Evolutionary conservation across 805 yeast species (phyloP), one percentile per base, ranked within the genome.

Genomic region (Torulaspora indica): DNA sequence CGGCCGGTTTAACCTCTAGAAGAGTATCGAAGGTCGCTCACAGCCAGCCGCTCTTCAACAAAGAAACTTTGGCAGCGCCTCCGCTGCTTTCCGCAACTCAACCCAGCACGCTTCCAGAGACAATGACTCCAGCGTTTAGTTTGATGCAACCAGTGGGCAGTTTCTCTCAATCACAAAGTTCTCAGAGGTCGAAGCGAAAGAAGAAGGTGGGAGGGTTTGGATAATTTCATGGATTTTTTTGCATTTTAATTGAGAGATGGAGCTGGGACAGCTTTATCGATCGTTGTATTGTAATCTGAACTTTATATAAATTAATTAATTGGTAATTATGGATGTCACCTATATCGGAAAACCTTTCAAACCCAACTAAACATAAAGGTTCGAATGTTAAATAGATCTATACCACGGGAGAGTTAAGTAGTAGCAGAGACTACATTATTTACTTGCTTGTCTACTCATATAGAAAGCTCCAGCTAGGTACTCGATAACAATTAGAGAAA

Each of bases 171-270:
- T 51, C 58, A 15, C 56, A 49, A 39, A 45, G 42, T 37, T 45
- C 48, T 28, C 54, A 48, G 25, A 38, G 53, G 15, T 35, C 47
- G 37, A 38, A 42, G 42, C 63, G 58, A 45, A 66, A 61, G 53
- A 69, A 71, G 64, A 71, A 67, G 50, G 68, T 70, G 45, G 71
- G 78, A 12, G 81, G 81, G 3, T 76, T 77, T 59, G 73, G 72
- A 22, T 75, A 54, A 37, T 25, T 14, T 10, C 8, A 13, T 17
- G 17, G 13, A 9, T 7, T 25, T 18, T n/a, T 13, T 39, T 10
- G 36, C 35, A 23, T 38, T 28, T 34, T 7, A 14, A 5, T 8
- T 14, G 20, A 31, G 7, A 31, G 34, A 18, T 18, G 14, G 34
- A 15, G 34, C 17, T 18, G 7, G 15, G 18, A 14, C 20, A 18